These are phyloP conservation scores for Metrosideros polymorpha DNA, from an alignment of 441 rosid species.

Conservation along the genomic window DNA sequence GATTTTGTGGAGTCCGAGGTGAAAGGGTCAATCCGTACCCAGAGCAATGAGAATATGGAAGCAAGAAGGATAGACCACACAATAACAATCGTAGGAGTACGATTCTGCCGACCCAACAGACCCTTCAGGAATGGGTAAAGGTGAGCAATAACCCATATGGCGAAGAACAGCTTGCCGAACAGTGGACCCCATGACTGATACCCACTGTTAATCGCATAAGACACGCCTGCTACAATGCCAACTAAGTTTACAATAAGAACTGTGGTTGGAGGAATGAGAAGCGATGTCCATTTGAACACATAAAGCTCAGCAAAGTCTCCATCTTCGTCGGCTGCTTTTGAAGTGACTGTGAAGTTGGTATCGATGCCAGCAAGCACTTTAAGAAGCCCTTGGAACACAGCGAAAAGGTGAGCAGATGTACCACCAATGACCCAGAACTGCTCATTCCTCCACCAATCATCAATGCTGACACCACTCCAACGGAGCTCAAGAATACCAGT, in stretches of 20 bases:
- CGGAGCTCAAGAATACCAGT: conserved; percentile 90
- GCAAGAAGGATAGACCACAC: conserved; percentile 97
- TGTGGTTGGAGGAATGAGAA: conserved; percentile 92
- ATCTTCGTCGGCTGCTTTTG: conserved; percentile 86
- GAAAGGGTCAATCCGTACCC: conserved; percentile 95
- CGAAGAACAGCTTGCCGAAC: conserved; percentile 92
- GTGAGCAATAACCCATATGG: conserved; percentile 95
- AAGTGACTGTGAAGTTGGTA: conserved; percentile 95
- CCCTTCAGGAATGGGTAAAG: conserved; percentile 95
- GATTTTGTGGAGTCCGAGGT: conserved; percentile 34
- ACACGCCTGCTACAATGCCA: conserved; percentile 95
- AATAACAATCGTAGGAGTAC: conserved; percentile 90
- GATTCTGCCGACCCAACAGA: conserved; percentile 83
- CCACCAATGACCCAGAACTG: conserved; percentile 99
- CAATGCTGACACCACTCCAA: conserved; percentile 90
- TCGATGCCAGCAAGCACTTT: conserved; percentile 96
- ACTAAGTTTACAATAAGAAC: conserved; percentile 76
- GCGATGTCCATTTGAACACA: conserved; percentile 94
- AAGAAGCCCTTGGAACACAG: conserved; percentile 93
- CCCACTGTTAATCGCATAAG: conserved; percentile 86
- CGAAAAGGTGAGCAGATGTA: conserved; percentile 93
- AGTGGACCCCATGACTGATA: conserved; percentile 99
- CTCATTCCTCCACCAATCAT: conserved; percentile 99
- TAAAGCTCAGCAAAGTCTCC: conserved; percentile 94
- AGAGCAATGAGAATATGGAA: conserved; percentile 89